Evolutionary conservation across 768 basidiomycete genomes (phyloP).

Genomic region (Tremella fuciformis): DNA sequence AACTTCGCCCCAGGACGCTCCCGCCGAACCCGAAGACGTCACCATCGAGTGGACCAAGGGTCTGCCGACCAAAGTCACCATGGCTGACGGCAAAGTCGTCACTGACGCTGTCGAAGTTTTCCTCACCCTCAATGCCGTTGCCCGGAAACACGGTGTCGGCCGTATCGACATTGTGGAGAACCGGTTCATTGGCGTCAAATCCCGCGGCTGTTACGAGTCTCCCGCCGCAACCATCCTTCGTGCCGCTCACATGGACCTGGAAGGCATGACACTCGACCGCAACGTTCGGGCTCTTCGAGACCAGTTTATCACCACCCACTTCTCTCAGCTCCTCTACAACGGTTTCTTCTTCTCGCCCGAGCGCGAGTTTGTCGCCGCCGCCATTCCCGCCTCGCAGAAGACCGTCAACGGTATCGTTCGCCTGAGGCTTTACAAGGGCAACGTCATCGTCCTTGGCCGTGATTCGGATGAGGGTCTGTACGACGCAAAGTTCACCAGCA

Average conservation of each 20-base stretch:
- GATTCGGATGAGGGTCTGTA: conserved; percentile 85
- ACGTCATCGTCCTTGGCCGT: conserved; percentile 88
- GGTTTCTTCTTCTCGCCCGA: conserved; percentile 99
- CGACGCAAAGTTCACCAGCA: conserved; percentile 90
- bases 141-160: conserved; percentile 90
- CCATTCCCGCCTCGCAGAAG: conserved; percentile 89
- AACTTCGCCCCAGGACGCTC: conserved; percentile 74
- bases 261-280: conserved; percentile 95
- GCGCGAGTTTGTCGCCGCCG: conserved; percentile 85
- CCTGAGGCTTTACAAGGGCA: conserved; percentile 92
- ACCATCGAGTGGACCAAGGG: conserved; percentile 81
- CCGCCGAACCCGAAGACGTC: conserved; percentile 72
- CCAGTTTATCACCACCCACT: conserved; percentile 86
- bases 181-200: conserved; percentile 98
- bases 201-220: conserved; percentile 98
- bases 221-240: conserved; percentile 96
- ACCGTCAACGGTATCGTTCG: conserved; percentile 92
- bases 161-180: conserved; percentile 99
- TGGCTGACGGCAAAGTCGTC: conserved; percentile 60
- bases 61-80: conserved; percentile 77
- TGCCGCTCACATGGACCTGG: conserved; percentile 90
- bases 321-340: conserved; percentile 91
- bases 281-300: conserved; percentile 93
- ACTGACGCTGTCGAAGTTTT: conserved; percentile 96
- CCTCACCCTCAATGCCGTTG: conserved; percentile 82